These are phyloP conservation scores for Sporothrix pallida DNA, from an alignment of 2,329 filamentous ascomycete species.

Conservation along the genomic window DNA sequence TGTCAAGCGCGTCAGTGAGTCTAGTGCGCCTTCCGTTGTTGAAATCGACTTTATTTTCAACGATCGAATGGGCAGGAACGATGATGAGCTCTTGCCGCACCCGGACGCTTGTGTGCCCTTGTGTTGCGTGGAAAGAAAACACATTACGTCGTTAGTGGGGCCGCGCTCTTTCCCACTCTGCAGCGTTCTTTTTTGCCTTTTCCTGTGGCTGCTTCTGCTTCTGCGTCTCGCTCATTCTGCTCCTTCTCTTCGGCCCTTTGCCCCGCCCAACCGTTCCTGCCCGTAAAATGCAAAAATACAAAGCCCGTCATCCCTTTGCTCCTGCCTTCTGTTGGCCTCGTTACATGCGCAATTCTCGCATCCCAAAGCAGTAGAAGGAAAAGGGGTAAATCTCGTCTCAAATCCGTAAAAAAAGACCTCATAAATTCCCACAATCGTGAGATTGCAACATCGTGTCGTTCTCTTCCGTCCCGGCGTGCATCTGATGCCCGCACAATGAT, in stretches of 20 bases:
- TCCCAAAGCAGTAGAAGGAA: neutral
- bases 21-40: constrained; percentile 2
- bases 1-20: neutral
- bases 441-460: constrained; percentile 14
- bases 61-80: constrained; percentile 12
- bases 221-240: constrained; percentile 1
- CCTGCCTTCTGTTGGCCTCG: constrained; percentile 5
- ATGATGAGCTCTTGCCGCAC: constrained; percentile 1
- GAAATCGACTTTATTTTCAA: neutral
- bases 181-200: constrained; percentile 23
- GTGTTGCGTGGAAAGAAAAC: constrained; percentile 3
- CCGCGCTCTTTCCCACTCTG: neutral
- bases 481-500: constrained; percentile 26
- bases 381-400: neutral
- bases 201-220: neutral
- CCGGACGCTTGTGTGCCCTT: neutral
- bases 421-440: constrained; percentile 7
- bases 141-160: constrained; percentile 36
- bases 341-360: neutral
- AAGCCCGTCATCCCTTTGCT: constrained; percentile 8
- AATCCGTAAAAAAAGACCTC: neutral
- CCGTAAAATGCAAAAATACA: neutral
- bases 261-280: constrained; percentile 30
- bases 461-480: constrained; percentile 21
- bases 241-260: constrained; percentile 31